These are phyloP conservation scores for Aspergillus fumigatus DNA, from an alignment of 2,329 filamentous ascomycete genomes.

Conservation along the genomic window DNA sequence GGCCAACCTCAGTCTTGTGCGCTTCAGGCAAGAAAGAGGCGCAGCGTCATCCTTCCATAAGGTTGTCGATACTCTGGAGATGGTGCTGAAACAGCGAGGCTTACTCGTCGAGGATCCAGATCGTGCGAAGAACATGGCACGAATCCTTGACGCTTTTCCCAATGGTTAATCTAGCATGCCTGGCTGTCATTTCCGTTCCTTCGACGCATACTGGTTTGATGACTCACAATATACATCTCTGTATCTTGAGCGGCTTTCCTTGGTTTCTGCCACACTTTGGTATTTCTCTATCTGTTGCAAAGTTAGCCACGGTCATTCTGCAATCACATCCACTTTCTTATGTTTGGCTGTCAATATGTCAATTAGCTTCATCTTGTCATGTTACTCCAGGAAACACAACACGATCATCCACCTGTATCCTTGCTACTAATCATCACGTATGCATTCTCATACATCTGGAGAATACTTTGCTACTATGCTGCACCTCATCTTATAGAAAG, in stretches of 20 bases:
- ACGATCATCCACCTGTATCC: not conserved
- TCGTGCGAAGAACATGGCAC: conserved; percentile 65
- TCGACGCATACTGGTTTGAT: not conserved
- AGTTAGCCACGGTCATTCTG: not conserved
- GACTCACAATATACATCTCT: not conserved
- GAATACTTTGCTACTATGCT: too few species aligned
- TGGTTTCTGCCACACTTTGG: not conserved
- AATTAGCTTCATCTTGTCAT: not conserved
- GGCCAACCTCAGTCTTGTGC: conserved; percentile 71
- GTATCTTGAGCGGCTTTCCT: not conserved
- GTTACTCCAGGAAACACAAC: not conserved
- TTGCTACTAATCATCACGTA: not conserved
- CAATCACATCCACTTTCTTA: not conserved
- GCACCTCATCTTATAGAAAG: not conserved
- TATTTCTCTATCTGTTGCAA: not conserved
- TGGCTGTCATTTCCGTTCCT: not conserved
- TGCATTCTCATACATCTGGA: too few species aligned
- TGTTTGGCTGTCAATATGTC: not conserved
- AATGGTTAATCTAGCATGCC: conserved; percentile 6
- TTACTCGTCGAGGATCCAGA: conserved; percentile 65
- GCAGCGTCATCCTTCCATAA: conserved; percentile 84
- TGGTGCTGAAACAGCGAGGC: conserved; percentile 60
- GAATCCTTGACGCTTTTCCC: conserved; percentile 28
- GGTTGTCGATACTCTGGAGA: conserved; percentile 71
- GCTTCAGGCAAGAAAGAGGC: conserved; percentile 86